These are phyloP conservation scores for Ceratobasidium sp. DNA, from an alignment of 1,284 basidiomycete genomes.

Conservation along the genomic window DNA sequence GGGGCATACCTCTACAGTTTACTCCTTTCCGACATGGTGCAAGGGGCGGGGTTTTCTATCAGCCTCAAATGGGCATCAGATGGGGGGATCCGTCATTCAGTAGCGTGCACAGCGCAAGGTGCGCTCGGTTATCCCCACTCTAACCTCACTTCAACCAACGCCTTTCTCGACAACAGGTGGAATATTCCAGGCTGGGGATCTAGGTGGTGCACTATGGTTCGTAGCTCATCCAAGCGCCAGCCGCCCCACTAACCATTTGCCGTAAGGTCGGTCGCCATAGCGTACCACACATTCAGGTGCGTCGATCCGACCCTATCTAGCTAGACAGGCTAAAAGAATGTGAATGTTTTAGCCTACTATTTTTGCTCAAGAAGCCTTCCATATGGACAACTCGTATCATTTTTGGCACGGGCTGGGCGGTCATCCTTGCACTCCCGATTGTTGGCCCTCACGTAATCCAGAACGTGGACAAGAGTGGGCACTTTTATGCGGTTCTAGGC, in stretches of 20 bases:
- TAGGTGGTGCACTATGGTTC: constrained; percentile 15
- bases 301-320: too few species aligned
- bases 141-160: too few species aligned
- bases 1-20: constrained; percentile 19
- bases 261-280: constrained; percentile 13
- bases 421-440: not conserved
- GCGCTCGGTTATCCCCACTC: not conserved
- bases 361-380: too few species aligned
- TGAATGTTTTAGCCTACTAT: too few species aligned
- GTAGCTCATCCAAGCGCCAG: not conserved
- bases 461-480: not conserved
- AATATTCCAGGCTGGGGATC: constrained; percentile 13
- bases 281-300: not conserved
- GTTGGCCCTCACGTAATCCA: constrained; percentile 15
- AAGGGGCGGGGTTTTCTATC: constrained; percentile 27
- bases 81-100: constrained; percentile 8
- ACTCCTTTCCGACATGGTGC: constrained; percentile 12
- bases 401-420: too few species aligned
- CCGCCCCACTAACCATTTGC: not conserved
- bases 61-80: constrained; percentile 30
- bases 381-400: too few species aligned
- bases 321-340: too few species aligned
- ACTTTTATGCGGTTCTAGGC: constrained; percentile 32
- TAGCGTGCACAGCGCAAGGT: constrained; percentile 26
- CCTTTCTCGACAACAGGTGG: not conserved